Base-by-base conservation (phyloP, 306 rosid genomes). In the Vigna mungo region DNA sequence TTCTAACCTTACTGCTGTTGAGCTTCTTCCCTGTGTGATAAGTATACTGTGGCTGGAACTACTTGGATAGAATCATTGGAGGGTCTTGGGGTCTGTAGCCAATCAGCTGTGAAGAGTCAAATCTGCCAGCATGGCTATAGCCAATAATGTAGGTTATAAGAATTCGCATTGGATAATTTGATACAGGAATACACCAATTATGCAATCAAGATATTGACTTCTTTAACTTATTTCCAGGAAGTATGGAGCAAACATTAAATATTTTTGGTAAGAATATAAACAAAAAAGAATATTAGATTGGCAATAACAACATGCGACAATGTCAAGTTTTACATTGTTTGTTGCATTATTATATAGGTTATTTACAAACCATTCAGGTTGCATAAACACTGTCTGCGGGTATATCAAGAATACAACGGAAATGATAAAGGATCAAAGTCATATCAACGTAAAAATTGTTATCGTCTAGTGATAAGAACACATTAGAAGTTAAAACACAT, bases 11-110 rank as follows among this genome's bases (percentile, higher is more conserved):
- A 9, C 16, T 58, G 16, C 37, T 21, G 13, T 58, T 84, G 20
- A 62, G 59, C 60, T 68, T 84, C 46, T 52, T 78, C 66, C 53
- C 80, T 68, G 53, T 52, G 53, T 8, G 64, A 53, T 37, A 37
- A 36, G 60, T 55, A 36, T 21, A 9, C 32, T 13, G 44, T 21
- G 20, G 46, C 53, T 53, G 12, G 51, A 7, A 66, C 52, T 23
- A 68, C 23, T 68, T 60, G 15, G 14, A 54, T 20, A 53, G 30
- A 53, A 18, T 20, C 53, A 3, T 14, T 20, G 51, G 55, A 79
- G 58, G 64, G 39, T 14, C 55, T 51, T 67, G 21, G 86, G 59
- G 46, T 74, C 83, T 80, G 79, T 83, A 27, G 74, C 55, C 16
- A 39, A 20, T 10, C 20, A 16, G 79, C 23, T 47, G 9, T 11